Conservation (phyloP, 2,329 filamentous ascomycete genomes). For the Verticillium nubilum region DNA sequence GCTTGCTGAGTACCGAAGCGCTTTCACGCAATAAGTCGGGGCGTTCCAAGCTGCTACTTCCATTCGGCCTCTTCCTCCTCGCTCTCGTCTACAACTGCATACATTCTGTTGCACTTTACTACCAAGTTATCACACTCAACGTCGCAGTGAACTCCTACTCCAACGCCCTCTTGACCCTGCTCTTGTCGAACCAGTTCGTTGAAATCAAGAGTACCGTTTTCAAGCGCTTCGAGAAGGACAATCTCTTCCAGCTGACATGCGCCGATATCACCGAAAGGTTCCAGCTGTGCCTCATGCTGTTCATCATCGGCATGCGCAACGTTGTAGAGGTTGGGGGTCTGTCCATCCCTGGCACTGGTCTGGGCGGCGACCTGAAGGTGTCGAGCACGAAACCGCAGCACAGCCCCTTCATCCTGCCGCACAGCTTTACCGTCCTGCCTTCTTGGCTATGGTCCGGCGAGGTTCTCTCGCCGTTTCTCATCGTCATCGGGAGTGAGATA, state of each 20-base stretch:
- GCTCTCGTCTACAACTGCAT: slow-evolving; percentile 82
- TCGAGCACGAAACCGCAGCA: slow-evolving; percentile 55
- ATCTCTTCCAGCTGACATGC: slow-evolving; percentile 91
- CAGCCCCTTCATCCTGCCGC: slow-evolving; percentile 72
- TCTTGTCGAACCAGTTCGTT: slow-evolving; percentile 97
- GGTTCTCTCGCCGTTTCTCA: slow-evolving; percentile 84
- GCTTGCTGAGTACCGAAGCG: slow-evolving; percentile 88
- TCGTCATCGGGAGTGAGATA: slow-evolving; percentile 95
- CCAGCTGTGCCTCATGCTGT: slow-evolving; percentile 93
- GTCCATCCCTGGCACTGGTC: slow-evolving; percentile 53
- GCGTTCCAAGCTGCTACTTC: slow-evolving; percentile 82
- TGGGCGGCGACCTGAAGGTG: slow-evolving; percentile 42
- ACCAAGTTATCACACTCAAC: slow-evolving; percentile 95
- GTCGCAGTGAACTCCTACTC: slow-evolving; percentile 98
- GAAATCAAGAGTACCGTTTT: slow-evolving; percentile 99
- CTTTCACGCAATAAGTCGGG: slow-evolving; percentile 83
- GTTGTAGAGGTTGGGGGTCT: slow-evolving; percentile 91
- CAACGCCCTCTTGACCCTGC: slow-evolving; percentile 84
- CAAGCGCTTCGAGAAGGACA: slow-evolving; percentile 98
- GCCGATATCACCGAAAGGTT: slow-evolving; percentile 96
- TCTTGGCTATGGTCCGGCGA: slow-evolving; percentile 73
- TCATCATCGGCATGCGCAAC: slow-evolving; percentile 94
- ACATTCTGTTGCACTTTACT: slow-evolving; percentile 86
- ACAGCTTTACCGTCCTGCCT: slow-evolving; percentile 85
- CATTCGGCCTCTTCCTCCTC: slow-evolving; percentile 85